These are phyloP conservation scores for Exobasidium rhododendri DNA, from an alignment of 1,284 basidiomycete genomes.

Conservation along the genomic window DNA sequence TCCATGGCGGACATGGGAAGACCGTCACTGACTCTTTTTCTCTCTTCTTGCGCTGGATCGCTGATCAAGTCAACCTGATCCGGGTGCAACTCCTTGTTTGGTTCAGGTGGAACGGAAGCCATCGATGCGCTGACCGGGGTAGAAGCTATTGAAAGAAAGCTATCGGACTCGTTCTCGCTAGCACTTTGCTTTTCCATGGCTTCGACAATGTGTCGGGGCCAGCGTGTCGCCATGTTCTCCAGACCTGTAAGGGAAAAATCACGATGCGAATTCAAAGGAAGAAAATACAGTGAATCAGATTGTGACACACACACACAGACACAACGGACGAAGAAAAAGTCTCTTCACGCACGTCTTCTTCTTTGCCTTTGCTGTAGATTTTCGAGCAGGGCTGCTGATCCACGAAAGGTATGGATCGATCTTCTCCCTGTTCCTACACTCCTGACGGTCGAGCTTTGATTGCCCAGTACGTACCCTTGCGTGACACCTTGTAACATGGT, in stretches of 20 bases:
- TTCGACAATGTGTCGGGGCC: slow-evolving; percentile 12
- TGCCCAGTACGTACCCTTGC: slow-evolving; percentile 16
- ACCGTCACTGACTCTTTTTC: not conserved
- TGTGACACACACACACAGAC: too few species aligned
- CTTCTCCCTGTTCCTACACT: not conserved
- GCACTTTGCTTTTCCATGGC: slow-evolving; percentile 1
- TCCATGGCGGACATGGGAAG: not conserved
- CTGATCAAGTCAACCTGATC: not conserved
- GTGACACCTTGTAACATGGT: slow-evolving; percentile 57
- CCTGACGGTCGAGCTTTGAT: not conserved
- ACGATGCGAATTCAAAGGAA: too few species aligned
- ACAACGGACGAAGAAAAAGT: too few species aligned
- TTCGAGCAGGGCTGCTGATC: not conserved
- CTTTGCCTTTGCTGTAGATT: not conserved
- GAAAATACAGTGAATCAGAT: too few species aligned
- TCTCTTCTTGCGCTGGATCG: not conserved
- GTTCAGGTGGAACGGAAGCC: slow-evolving; percentile 1
- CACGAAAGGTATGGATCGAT: not conserved
- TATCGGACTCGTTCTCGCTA: not conserved
- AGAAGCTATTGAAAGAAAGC: not conserved
- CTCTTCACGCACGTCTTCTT: not conserved
- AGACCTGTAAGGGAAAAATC: too few species aligned
- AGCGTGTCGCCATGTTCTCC: slow-evolving; percentile 9
- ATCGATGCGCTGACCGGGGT: slow-evolving; percentile 8
- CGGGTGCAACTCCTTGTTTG: not conserved